These are phyloP conservation scores for Pyricularia sp. DNA, from an alignment of 2,329 filamentous ascomycete genomes.

Conservation along the genomic window DNA sequence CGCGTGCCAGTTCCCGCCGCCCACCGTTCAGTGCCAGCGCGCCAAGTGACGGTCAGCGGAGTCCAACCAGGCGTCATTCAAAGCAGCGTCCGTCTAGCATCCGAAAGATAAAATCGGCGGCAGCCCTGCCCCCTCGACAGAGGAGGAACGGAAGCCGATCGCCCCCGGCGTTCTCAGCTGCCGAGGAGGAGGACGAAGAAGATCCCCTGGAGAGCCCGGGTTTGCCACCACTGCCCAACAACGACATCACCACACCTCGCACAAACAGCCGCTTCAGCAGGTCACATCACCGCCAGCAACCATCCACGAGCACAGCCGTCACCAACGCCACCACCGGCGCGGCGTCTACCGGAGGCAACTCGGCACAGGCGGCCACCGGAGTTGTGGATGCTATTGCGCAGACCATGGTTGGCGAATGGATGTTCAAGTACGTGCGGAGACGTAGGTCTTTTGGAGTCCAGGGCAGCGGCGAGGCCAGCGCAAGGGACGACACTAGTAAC, in stretches of 20 bases:
- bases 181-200: conserved; percentile 32
- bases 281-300: conserved; percentile 44
- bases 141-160: conserved; percentile 43
- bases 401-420: conserved; percentile 97
- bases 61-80: conserved; percentile 55
- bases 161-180: conserved; percentile 56
- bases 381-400: conserved; percentile 96
- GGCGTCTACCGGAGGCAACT: conserved; percentile 40
- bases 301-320: conserved; percentile 49
- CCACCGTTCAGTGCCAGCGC: conserved; percentile 56
- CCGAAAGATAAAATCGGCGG: conserved; percentile 78
- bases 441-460: conserved; percentile 75
- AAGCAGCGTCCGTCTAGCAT: conserved; percentile 45
- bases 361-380: conserved; percentile 57
- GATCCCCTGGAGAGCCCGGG: conserved; percentile 47
- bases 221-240: conserved; percentile 63
- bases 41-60: conserved; percentile 63
- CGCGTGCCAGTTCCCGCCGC: conserved; percentile 76
- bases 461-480: conserved; percentile 28
- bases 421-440: conserved; percentile 83
- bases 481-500: conserved; percentile 61
- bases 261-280: conserved; percentile 34
- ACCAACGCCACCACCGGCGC: conserved; percentile 30
- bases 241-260: conserved; percentile 58
- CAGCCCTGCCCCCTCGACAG: conserved; percentile 50